Evolutionary conservation across 2,329 filamentous ascomycete genomes (phyloP).

Genomic region (Trichoderma asperellum): DNA sequence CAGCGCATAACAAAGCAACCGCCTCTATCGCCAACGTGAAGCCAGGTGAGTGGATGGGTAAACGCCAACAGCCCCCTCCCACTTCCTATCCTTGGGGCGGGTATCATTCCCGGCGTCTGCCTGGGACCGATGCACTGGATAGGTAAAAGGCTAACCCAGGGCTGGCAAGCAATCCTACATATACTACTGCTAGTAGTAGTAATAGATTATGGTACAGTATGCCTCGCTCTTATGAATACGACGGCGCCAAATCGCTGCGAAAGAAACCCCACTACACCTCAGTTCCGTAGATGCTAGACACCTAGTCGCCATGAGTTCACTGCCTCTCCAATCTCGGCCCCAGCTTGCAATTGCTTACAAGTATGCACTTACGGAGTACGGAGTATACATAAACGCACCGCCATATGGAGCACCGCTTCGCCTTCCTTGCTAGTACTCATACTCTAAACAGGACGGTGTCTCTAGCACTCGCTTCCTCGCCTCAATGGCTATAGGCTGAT

Average conservation of each 20-base stretch:
- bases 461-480: not conserved
- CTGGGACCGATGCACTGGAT: constrained; percentile 5
- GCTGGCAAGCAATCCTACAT: not conserved
- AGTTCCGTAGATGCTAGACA: not conserved
- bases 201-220: not conserved
- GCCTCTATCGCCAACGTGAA: not conserved
- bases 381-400: not conserved
- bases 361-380: not conserved
- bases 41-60: constrained; percentile 15
- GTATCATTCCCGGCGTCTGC: constrained; percentile 22
- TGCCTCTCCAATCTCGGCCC: not conserved
- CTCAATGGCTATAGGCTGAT: constrained; percentile 9
- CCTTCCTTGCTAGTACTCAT: not conserved
- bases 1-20: not conserved
- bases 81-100: not conserved
- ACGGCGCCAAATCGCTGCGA: constrained; percentile 10
- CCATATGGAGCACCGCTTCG: not conserved
- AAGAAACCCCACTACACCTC: not conserved
- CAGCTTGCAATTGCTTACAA: not conserved
- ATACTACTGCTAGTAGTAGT: not conserved
- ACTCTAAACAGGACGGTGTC: constrained; percentile 4
- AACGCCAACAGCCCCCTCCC: constrained; percentile 16
- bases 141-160: not conserved
- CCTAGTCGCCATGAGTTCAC: not conserved
- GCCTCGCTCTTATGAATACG: not conserved